These are phyloP conservation scores for Scytalidium sp. DNA, from an alignment of 2,329 filamentous ascomycete species.

Conservation along the genomic window DNA sequence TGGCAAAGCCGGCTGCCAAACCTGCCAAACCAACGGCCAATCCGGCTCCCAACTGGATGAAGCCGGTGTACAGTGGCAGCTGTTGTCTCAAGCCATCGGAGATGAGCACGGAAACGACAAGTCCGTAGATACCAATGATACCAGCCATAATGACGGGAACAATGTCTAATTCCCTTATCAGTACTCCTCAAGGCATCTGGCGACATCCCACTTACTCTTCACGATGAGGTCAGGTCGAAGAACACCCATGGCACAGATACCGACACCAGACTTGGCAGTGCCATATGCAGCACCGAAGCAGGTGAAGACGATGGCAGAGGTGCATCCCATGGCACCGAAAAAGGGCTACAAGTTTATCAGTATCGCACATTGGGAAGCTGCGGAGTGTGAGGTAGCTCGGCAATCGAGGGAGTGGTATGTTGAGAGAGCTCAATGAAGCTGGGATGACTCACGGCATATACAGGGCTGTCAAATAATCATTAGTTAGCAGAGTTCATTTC, in stretches of 20 bases:
- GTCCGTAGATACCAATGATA: constrained; percentile 99
- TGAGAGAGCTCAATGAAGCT: constrained; percentile 10
- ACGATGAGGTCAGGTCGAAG: constrained; percentile 97
- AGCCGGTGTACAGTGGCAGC: constrained; percentile 73
- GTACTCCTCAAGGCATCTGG: constrained; percentile 1
- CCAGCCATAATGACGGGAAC: constrained; percentile 99
- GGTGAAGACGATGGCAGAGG: constrained; percentile 91
- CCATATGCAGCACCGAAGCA: constrained; percentile 96
- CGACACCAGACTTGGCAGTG: constrained; percentile 98
- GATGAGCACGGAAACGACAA: constrained; percentile 84
- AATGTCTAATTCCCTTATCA: constrained; percentile 65
- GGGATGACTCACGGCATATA: constrained; percentile 87
- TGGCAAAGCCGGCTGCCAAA: constrained; percentile 81
- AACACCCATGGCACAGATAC: constrained; percentile 98
- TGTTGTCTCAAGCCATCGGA: constrained; percentile 74
- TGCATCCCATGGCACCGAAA: constrained; percentile 97
- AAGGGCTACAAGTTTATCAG: constrained; percentile 60
- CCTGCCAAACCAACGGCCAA: constrained; percentile 78
- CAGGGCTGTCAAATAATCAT: constrained; percentile 63
- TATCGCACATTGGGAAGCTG: constrained; percentile 14
- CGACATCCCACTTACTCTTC: constrained; percentile 72
- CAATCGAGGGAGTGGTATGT: constrained; percentile 12
- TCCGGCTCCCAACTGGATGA: constrained; percentile 83
- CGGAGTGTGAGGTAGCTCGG: too few species aligned
- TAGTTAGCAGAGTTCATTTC: constrained; percentile 40